Evolutionary conservation across 202 grass and related monocot species (phyloP).

Genomic region (Cymbopogon flexuosus): DNA sequence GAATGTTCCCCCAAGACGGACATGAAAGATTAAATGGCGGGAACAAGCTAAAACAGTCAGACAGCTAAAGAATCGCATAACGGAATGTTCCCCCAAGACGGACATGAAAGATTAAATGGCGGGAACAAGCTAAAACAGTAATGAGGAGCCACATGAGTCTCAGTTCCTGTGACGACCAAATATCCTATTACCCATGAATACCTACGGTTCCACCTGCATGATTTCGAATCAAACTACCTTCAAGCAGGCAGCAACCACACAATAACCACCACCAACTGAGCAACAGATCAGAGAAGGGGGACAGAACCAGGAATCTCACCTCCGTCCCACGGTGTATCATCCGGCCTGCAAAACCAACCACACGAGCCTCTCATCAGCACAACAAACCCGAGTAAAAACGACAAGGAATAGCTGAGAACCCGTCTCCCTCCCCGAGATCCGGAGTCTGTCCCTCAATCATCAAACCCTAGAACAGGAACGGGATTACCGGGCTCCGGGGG

Average conservation of each 20-base stretch:
- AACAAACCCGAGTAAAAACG: background rate
- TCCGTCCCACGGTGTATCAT: slow-evolving; percentile 66
- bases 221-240: background rate
- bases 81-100: too few relatives aligned
- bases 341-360: slow-evolving; percentile 48
- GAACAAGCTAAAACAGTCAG: too few relatives aligned
- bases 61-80: background rate
- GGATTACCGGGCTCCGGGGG: background rate
- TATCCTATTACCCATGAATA: background rate
- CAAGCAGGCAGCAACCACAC: background rate
- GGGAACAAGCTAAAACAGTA: too few relatives aligned
- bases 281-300: background rate
- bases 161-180: background rate
- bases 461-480: slow-evolving; percentile 34
- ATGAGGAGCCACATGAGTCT: background rate
- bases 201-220: background rate
- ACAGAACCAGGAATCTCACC: slow-evolving; percentile 37
- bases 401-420: background rate
- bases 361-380: background rate
- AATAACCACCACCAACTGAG: background rate
- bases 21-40: too few relatives aligned
- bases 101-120: too few relatives aligned
- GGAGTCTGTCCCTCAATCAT: background rate
- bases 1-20: too few relatives aligned
- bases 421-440: slow-evolving; percentile 23